These are phyloP conservation scores for Zymoseptoria crescenta DNA, from an alignment of 2,329 filamentous ascomycete genomes.

Conservation along the genomic window DNA sequence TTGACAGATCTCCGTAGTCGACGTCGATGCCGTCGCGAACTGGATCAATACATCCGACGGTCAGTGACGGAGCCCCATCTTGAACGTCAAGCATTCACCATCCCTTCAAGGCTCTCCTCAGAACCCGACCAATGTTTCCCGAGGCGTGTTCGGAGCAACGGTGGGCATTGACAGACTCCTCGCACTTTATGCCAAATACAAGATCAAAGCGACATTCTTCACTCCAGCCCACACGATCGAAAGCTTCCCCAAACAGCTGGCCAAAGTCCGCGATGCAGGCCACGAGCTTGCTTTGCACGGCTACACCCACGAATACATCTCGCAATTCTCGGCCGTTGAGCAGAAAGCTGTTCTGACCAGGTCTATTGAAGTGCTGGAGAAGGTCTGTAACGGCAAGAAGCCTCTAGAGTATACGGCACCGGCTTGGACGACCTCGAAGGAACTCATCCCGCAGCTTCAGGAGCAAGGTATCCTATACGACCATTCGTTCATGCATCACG, in stretches of 20 bases:
- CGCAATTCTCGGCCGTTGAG: slow-evolving; percentile 46
- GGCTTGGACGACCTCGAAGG: slow-evolving; percentile 63
- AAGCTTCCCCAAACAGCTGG: slow-evolving; percentile 57
- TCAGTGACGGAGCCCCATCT: too few relatives aligned
- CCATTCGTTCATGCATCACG: slow-evolving; percentile 57
- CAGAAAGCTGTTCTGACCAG: slow-evolving; percentile 73
- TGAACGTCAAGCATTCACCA: too few relatives aligned
- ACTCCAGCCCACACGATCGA: slow-evolving; percentile 56
- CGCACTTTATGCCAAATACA: slow-evolving; percentile 62
- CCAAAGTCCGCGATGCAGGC: slow-evolving; percentile 51
- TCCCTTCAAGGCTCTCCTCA: too few relatives aligned
- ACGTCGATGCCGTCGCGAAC: slow-evolving; percentile 33
- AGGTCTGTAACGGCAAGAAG: slow-evolving; percentile 56
- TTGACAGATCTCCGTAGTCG: slow-evolving; percentile 15
- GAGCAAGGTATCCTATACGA: slow-evolving; percentile 62
- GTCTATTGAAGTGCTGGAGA: slow-evolving; percentile 60
- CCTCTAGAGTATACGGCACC: slow-evolving; percentile 63
- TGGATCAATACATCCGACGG: slow-evolving; percentile 27
- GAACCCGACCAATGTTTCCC: too few relatives aligned
- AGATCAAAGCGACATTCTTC: slow-evolving; percentile 60
- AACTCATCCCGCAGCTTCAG: slow-evolving; percentile 56
- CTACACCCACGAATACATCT: slow-evolving; percentile 48
- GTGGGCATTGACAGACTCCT: slow-evolving; percentile 57
- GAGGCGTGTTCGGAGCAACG: slow-evolving; percentile 60
- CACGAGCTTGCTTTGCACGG: slow-evolving; percentile 62